phyloP scores from a whole-genome alignment of 768 basidiomycete genomes.

The Leccinum barrowsii region DNA sequence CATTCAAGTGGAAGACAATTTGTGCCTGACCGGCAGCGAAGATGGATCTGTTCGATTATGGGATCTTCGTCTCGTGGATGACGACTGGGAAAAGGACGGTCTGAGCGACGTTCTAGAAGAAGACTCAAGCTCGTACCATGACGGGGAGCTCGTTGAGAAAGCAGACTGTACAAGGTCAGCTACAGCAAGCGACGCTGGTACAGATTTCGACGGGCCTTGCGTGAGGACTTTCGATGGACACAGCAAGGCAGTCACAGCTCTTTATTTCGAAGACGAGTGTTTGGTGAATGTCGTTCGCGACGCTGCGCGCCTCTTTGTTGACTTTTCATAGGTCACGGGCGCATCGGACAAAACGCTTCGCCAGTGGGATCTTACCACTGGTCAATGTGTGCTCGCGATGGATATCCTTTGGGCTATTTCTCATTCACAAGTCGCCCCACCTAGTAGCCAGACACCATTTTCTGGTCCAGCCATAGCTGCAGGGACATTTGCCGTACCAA shows the following conservation, averaged over 20 bases:
- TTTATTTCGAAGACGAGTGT: constrained; percentile 95
- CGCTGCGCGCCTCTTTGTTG: constrained; percentile 10
- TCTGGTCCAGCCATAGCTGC: constrained; percentile 52
- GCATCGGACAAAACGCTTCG: constrained; percentile 98
- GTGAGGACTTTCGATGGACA: constrained; percentile 83
- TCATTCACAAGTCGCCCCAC: constrained; percentile 59
- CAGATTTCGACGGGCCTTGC: constrained; percentile 52
- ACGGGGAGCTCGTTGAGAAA: constrained; percentile 37
- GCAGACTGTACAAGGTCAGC: constrained; percentile 41
- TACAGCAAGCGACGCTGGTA: constrained; percentile 36
- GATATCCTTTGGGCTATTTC: constrained; percentile 99
- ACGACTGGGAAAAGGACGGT: constrained; percentile 54
- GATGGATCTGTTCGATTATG: constrained; percentile 86
- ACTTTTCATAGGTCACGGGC: constrained; percentile 76
- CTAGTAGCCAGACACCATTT: constrained; percentile 43
- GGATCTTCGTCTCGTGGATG: constrained; percentile 85
- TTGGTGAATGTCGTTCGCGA: constrained; percentile 51
- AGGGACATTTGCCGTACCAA: constrained; percentile 75
- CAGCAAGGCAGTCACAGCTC: constrained; percentile 84
- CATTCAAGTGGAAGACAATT: constrained; percentile 86
- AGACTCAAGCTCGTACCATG: constrained; percentile 38
- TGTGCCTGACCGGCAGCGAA: constrained; percentile 87
- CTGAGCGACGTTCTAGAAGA: constrained; percentile 66
- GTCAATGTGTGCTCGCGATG: constrained; percentile 99
- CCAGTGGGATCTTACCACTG: constrained; percentile 96